A percentile compares a stretch with the other conserved stretches of the same genome.
phyloP scores from a whole-genome alignment of 2,329 filamentous ascomycete species.

The Drechslerella stenobrocha region DNA sequence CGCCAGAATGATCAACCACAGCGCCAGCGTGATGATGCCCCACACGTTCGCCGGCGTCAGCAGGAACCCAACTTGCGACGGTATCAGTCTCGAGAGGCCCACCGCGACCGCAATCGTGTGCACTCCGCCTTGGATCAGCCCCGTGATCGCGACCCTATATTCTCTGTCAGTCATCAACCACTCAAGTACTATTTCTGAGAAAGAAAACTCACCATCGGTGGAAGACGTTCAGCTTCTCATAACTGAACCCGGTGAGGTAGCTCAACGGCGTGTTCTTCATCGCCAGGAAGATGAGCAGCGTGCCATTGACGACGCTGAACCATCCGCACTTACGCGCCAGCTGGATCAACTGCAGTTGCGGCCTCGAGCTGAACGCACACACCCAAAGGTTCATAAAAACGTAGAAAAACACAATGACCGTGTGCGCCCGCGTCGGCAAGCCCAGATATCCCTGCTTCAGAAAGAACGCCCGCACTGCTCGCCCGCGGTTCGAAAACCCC shows the following conservation, averaged over 20 bases:
- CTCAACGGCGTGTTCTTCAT: constrained; percentile 49
- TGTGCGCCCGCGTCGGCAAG: constrained; percentile 39
- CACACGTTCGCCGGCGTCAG: constrained; percentile 42
- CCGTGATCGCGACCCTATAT: constrained; percentile 43
- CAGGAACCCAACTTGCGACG: constrained; percentile 43
- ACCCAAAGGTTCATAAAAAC: constrained; percentile 41
- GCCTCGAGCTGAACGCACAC: constrained; percentile 37
- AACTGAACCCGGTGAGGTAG: constrained; percentile 43
- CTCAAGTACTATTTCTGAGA: neutral
- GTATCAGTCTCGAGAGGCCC: constrained; percentile 43
- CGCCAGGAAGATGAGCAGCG: constrained; percentile 43
- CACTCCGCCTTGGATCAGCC: constrained; percentile 37
- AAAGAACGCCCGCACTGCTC: constrained; percentile 26
- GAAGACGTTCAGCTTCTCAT: constrained; percentile 48
- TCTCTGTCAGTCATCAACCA: constrained; percentile 9
- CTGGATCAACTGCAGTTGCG: constrained; percentile 44
- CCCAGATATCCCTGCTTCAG: constrained; percentile 40
- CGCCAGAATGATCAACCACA: constrained; percentile 48
- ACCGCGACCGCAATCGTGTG: constrained; percentile 47
- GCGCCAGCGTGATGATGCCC: constrained; percentile 42
- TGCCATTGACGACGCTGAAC: constrained; percentile 46
- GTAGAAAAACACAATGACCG: constrained; percentile 41
- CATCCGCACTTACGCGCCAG: constrained; percentile 39
- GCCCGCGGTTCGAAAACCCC: constrained; percentile 15
- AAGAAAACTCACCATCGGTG: constrained; percentile 35